Base-by-base conservation (phyloP, 2,329 filamentous ascomycete genomes). In the Pseudocercospora crystallina region DNA sequence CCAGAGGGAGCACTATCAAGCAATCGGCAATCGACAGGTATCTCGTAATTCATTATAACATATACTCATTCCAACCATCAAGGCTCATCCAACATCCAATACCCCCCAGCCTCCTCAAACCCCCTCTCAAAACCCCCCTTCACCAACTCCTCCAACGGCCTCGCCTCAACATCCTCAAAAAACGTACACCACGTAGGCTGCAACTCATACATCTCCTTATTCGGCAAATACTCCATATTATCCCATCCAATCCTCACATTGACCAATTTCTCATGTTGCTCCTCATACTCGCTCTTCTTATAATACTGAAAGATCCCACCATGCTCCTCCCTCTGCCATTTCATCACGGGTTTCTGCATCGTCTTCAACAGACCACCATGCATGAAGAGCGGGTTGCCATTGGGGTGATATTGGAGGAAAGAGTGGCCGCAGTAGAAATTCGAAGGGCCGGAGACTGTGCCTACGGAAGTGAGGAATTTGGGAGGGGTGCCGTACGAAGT, bases 321-420 rank as follows among this genome's bases (percentile, higher is more conserved):
- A 12, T 54, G 46, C 8, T 51, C 42, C 9, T 64, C 61, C 14
- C 57, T 42, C 30, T 64, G 61, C 61, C 64, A 65, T 17, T 51
- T 55, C 49, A 69, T 57, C 5, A 57, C 36, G 57, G 53, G 48
- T 49, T 55, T 30, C 47, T 45, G 31, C 41, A 66, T 56, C 1
- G 61, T 65, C 58, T 70, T 70, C 46, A 69, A 41, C 15, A 65
- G 49, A 2, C 67, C 67, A 26, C 67, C 65, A 51, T 70, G 66
- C 32, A 69, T 47, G 48, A 70, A 70, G 12, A 69, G 47, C 11
- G 51, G 46, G 12, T 61, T 59, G 30, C 43, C 51, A 9, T 69
- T 65, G 2, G 67, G 67, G 49, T 69, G 64, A 41, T 68, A 58
- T 55, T 70, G 67, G 10, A 61, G 64, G 45, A 70, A 69, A 1